phyloP scores from a whole-genome alignment of 352 stramenopile species.

The Halophytophthora batemanensis region DNA sequence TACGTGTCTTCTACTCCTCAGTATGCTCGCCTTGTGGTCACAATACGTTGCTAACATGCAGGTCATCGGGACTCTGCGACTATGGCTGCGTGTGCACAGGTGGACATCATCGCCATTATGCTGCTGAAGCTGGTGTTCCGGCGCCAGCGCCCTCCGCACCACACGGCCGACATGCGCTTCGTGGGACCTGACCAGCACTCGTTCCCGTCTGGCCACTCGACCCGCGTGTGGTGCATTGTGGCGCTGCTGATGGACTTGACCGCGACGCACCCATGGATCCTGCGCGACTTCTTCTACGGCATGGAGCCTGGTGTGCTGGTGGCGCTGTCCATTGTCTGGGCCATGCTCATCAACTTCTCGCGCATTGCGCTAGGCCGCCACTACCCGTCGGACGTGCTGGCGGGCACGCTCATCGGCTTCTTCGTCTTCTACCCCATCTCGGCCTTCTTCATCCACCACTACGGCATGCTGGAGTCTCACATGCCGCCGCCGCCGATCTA shows the following conservation, averaged over 20 bases:
- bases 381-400: constrained; percentile 78
- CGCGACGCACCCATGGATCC: constrained; percentile 37
- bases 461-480: constrained; percentile 19
- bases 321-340: constrained; percentile 51
- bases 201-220: constrained; percentile 83
- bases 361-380: constrained; percentile 79
- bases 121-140: constrained; percentile 75
- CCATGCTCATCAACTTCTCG: constrained; percentile 68
- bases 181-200: constrained; percentile 83
- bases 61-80: too few species aligned
- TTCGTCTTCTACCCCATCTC: constrained; percentile 62
- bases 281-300: constrained; percentile 50
- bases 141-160: constrained; percentile 68
- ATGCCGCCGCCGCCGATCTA: constrained; percentile 1
- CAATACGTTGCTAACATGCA: too few species aligned
- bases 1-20: too few species aligned
- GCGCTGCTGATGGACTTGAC: constrained; percentile 60
- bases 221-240: constrained; percentile 69
- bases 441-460: constrained; percentile 28
- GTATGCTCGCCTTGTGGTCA: too few species aligned
- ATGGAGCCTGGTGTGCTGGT: constrained; percentile 37
- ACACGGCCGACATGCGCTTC: constrained; percentile 69
- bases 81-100: too few species aligned
- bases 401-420: constrained; percentile 57
- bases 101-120: constrained; percentile 79